Conservation (phyloP, 2,329 filamentous ascomycete species). For the Chaetomium olivaceum region DNA sequence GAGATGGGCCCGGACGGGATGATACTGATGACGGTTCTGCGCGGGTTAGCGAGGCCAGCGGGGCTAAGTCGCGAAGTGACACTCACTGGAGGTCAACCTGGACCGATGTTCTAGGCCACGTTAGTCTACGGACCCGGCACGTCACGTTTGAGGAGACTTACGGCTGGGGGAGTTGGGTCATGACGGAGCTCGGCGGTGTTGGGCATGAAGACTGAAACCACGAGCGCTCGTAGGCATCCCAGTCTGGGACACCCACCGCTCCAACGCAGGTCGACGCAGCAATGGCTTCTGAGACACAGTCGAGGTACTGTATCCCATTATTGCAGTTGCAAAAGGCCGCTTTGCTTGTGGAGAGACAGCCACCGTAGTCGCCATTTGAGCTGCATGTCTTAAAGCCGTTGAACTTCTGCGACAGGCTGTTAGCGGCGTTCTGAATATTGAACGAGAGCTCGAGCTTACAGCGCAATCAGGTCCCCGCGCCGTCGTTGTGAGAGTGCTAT, state of each 20-base stretch:
- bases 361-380: constrained; percentile 23
- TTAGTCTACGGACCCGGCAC: neutral
- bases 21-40: constrained; percentile 20
- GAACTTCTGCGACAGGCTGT: constrained; percentile 17
- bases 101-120: constrained; percentile 19
- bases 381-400: constrained; percentile 29
- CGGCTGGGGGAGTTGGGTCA: constrained; percentile 25
- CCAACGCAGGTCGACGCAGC: constrained; percentile 26
- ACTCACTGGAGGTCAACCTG: constrained; percentile 21
- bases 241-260: constrained; percentile 22
- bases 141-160: neutral
- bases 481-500: constrained; percentile 10
- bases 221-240: constrained; percentile 25
- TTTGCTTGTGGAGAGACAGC: constrained; percentile 20
- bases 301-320: constrained; percentile 26
- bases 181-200: constrained; percentile 24
- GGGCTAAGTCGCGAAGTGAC: neutral
- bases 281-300: constrained; percentile 27
- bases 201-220: constrained; percentile 26
- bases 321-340: constrained; percentile 26
- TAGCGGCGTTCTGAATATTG: neutral
- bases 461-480: constrained; percentile 1
- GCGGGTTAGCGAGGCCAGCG: neutral
- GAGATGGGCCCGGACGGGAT: constrained; percentile 20
- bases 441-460: neutral